Evolutionary conservation across 2,329 filamentous ascomycete genomes (phyloP).

Genomic region (Salinomyces thailandicus): DNA sequence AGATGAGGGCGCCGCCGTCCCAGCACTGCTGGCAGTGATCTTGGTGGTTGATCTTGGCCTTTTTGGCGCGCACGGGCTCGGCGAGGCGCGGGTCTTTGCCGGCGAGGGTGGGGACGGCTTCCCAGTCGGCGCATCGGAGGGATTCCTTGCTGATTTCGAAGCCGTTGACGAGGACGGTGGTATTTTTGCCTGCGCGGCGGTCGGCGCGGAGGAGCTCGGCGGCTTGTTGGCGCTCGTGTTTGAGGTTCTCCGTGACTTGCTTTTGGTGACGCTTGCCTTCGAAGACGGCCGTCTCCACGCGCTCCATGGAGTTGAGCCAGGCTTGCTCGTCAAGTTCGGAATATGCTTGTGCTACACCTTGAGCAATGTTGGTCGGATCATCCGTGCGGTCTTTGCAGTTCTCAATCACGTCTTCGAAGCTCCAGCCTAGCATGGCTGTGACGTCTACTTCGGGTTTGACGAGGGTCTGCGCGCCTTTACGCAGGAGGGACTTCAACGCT

Average conservation of each 20-base stretch:
- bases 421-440: slow-evolving; percentile 48
- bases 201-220: slow-evolving; percentile 31
- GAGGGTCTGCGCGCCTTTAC: slow-evolving; percentile 44
- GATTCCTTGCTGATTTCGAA: slow-evolving; percentile 48
- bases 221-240: slow-evolving; percentile 14
- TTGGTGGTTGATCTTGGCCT: slow-evolving; percentile 38
- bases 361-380: slow-evolving; percentile 25
- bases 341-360: background rate
- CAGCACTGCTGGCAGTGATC: slow-evolving; percentile 44
- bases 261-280: slow-evolving; percentile 44
- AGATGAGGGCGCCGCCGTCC: slow-evolving; percentile 38
- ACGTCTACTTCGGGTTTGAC: slow-evolving; percentile 44
- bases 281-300: slow-evolving; percentile 47
- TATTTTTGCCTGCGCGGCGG: slow-evolving; percentile 46
- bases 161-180: slow-evolving; percentile 46
- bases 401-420: slow-evolving; percentile 43
- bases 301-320: slow-evolving; percentile 48
- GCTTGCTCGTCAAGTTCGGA: slow-evolving; percentile 40
- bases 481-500: slow-evolving; percentile 45
- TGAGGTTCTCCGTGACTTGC: slow-evolving; percentile 25
- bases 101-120: slow-evolving; percentile 47
- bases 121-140: slow-evolving; percentile 43
- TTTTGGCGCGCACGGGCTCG: slow-evolving; percentile 41
- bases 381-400: slow-evolving; percentile 44
- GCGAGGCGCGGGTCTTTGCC: slow-evolving; percentile 45